Base-by-base conservation (phyloP, 2,329 filamentous ascomycete genomes). In the Fusarium verticillioides region DNA sequence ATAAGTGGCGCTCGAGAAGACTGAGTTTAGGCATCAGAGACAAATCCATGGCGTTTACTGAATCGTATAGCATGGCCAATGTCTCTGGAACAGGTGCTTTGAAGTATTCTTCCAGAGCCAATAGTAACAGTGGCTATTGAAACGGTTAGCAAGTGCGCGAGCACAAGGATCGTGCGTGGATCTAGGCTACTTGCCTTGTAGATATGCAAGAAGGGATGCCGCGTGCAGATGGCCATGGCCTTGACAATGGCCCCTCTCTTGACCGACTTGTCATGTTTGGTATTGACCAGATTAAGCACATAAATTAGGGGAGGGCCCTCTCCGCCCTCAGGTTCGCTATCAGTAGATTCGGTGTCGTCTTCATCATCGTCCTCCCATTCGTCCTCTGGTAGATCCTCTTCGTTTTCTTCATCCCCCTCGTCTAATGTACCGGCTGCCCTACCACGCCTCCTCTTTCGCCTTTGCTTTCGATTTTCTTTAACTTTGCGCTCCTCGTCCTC, bases 151-250 rank as follows among this genome's bases (percentile, higher is more conserved):
- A 66, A 47, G 36, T 30, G 58, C 21, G 42, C 36, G 21, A 39
- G 19, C 26, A 63, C 42, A 36, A 43, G 60, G 58, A 15, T 26
- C 43, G 42, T 23, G n/a, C 43, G 42, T 23, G 23, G 36, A 60
- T 13, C 46, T 64, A 61, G 63, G 56, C 60, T 65, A 80, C 86
- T 75, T 81, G 93, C 93, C 89, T 99, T 99, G 86, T 99, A 99
- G 73, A 99, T 99, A 83, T 99, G 96, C 75, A 99, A 85, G 83
- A 99, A 99, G 7, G 96, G 95, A 85, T 99, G 96, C 47, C 96
- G 88, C 12, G 96, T 99, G 85, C 96, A 99, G 76, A 99, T 98
- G 36, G 96, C 96, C 96, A 99, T 99, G 46, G 96, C 94, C 81
- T 98, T 98, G 66, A 98, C 96, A 56, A 98, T 89, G 26, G 96